Evolutionary conservation across 768 basidiomycete genomes (phyloP), one percentile per base, ranked within the genome.

Genomic region (Tricholoma flavovirens): DNA sequence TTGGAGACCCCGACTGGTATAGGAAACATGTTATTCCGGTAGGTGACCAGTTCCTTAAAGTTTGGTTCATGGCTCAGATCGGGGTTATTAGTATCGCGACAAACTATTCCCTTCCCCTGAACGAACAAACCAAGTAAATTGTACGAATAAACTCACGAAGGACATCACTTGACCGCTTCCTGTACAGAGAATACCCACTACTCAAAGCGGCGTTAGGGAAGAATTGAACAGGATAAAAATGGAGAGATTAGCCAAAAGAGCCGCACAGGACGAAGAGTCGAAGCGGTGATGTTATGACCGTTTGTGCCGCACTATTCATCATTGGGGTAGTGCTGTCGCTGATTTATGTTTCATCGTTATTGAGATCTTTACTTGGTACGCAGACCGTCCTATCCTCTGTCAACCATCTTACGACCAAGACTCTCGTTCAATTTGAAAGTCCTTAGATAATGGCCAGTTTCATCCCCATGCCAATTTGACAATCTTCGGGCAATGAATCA

Each of bases 1-100:
- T 90, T 65, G 91, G 92, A 43, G 89, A 93, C 68, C 90, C 90
- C 5, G 82, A 87, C 40, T 94, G 92, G 92, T 94, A 93, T 65
- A 77, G 80, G 54, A 73, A 77, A 49, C 77, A 90, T 61, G 90
- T 95, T 56, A 72, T 89, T 33, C 90, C 92, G 7, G 88, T 91
- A 67, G 36, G 74, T 61, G 26, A 12, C 38, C 14, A 54, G 35
- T 49, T 3, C 30, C 8, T 10, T 22, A 17, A 29, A 53, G 35
- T 24, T 22, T 33, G 1, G n/a, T n/a, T n/a, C 53, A 40, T 21
- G n/a, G 32, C 36, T 48, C 22, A 46, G 42, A 17, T 8, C 14
- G 30, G 17, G 12, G 10, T 35, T 49, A 26, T 6, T 58, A 91
- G 89, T 89, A 90, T 66, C 82, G 85, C 67, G 81, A 88, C 49